Evolutionary conservation across 2,329 filamentous ascomycete species (phyloP), one percentile per base, ranked within the genome.

Genomic region (Trichoderma sp.): DNA sequence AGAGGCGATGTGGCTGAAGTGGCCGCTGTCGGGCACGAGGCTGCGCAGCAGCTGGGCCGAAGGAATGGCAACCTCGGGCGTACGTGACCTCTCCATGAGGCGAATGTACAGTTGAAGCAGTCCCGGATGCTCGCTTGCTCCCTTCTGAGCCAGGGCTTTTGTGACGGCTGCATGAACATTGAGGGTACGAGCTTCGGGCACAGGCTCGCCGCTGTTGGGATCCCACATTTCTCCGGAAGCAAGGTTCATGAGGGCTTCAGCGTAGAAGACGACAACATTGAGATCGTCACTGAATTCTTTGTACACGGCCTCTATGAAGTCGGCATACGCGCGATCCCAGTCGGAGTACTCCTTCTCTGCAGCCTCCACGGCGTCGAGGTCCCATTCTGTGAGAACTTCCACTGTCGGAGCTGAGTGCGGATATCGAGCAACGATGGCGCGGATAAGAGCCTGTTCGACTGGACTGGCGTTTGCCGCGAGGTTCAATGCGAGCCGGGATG

Each of bases 31-130:
- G 0, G 88, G 88, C 0, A 87, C 82, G 2, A 90, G 79, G 9
- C 78, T 79, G 43, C 88, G 84, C 5, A 91, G 79, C n/a, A 78
- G 74, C 69, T 90, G 82, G 7, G 87, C 87, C 0, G 82, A 78
- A 0, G 81, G 76, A 5, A 90, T 71, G 0, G 86, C 88, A 4
- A 75, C 72, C 72, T 90, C 88, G 0, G 88, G 88, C 0, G 78
- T 80, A 0, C 79, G 76, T 0, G 88, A 90, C 88, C 90, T 90
- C 71, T 91, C 88, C 82, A 90, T 88, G 1, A 90, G 80, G 70
- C 59, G 54, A 17, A 64, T 52, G n/a, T 64, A 34, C 12, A 59
- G 26, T 12, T 63, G 51, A 55, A 55, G 60, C n/a, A 56, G 14
- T 14, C 54, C 41, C 6, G 60, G 60, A 44, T 44, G 60, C 26